Evolutionary conservation across 768 basidiomycete species (phyloP).

Genomic region (Boletus patriciae): DNA sequence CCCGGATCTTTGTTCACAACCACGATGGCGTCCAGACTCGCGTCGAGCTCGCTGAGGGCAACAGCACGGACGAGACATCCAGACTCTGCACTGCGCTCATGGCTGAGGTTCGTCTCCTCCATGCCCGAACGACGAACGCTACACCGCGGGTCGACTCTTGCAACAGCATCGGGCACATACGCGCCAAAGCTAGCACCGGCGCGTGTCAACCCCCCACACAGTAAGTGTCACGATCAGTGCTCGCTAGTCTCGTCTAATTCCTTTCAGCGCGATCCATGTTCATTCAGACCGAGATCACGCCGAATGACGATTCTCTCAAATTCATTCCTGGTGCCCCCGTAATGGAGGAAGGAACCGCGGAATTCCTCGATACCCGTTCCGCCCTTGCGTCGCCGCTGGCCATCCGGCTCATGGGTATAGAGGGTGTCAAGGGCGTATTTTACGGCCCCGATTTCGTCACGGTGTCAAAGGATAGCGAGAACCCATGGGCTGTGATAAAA

Average conservation of each 20-base stretch:
- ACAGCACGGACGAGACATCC: neutral
- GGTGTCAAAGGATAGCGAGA: constrained; percentile 85
- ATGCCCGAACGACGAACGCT: constrained; percentile 21
- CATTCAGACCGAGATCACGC: constrained; percentile 97
- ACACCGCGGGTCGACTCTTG: constrained; percentile 35
- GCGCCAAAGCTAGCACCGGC: constrained; percentile 7
- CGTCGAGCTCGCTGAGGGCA: constrained; percentile 18
- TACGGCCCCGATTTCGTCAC: constrained; percentile 99
- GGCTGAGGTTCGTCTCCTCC: constrained; percentile 26
- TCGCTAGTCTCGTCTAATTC: neutral
- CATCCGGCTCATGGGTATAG: constrained; percentile 89
- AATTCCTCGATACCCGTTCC: constrained; percentile 88
- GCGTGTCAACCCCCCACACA: constrained; percentile 26
- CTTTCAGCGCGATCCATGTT: constrained; percentile 83
- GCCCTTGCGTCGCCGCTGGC: constrained; percentile 94
- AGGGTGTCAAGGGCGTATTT: constrained; percentile 86
- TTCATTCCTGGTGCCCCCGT: constrained; percentile 93
- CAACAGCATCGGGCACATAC: constrained; percentile 33
- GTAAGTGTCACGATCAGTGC: constrained; percentile 28
- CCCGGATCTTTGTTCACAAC: constrained; percentile 2
- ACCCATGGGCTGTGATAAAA: constrained; percentile 87
- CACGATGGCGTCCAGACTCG: constrained; percentile 21
- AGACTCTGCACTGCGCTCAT: constrained; percentile 17
- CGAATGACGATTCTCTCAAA: constrained; percentile 96
- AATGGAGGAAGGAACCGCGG: constrained; percentile 86